Evolutionary conservation across 768 basidiomycete species (phyloP).

Genomic region (Suillus occidentalis): DNA sequence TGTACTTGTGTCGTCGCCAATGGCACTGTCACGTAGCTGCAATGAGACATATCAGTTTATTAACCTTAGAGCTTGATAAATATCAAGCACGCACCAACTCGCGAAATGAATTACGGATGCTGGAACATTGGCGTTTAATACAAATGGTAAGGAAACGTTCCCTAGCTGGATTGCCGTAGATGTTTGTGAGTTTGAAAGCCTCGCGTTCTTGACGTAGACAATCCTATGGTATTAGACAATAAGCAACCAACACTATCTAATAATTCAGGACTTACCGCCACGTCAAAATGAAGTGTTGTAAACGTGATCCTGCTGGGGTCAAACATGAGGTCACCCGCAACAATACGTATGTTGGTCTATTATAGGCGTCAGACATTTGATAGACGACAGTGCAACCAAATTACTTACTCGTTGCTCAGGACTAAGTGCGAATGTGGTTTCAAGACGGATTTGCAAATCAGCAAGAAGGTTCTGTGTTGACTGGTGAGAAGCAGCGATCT

Average conservation of each 20-base stretch:
- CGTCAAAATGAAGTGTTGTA: not conserved
- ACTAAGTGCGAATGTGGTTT: not conserved
- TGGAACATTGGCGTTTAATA: no score
- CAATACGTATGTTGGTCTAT: not conserved
- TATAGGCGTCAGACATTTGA: not conserved
- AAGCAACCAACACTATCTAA: not conserved
- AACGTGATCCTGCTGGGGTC: conserved; percentile 2
- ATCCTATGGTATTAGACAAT: not conserved
- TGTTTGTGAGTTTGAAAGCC: not conserved
- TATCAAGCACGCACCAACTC: no score
- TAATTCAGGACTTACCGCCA: not conserved
- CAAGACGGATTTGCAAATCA: not conserved
- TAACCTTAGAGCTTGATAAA: no score
- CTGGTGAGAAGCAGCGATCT: no score
- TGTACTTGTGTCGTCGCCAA: no score
- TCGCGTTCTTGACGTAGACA: not conserved
- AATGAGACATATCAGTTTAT: no score
- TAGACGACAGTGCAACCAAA: not conserved
- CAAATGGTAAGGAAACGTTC: no score
- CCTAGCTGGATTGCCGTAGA: not conserved
- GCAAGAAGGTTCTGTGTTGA: not conserved
- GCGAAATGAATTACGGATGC: no score
- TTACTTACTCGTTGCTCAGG: not conserved
- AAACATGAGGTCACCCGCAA: not conserved
- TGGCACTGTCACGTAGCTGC: no score